These are phyloP conservation scores for Diaporthe sp. DNA, from an alignment of 2,329 filamentous ascomycete species.

Conservation along the genomic window DNA sequence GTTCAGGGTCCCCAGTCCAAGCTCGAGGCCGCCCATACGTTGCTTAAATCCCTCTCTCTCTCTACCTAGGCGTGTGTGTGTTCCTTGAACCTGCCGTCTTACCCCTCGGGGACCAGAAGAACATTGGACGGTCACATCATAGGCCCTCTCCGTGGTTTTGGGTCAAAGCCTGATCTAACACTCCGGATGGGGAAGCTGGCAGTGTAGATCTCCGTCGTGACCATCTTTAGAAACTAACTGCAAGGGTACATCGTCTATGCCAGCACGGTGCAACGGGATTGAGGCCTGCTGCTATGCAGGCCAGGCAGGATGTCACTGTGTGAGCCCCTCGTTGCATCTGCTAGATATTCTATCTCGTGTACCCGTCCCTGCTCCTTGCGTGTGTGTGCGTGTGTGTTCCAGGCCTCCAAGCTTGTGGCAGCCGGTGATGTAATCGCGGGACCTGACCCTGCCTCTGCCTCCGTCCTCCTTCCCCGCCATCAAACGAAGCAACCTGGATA, in stretches of 20 bases:
- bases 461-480: neutral
- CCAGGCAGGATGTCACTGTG: too few relatives aligned
- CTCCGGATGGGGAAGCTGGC: neutral
- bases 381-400: neutral
- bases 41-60: neutral
- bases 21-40: neutral
- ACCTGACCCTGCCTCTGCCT: neutral
- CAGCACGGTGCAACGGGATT: too few relatives aligned
- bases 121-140: constrained; percentile 17
- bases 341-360: neutral
- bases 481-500: neutral
- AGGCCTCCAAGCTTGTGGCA: constrained; percentile 9
- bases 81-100: neutral
- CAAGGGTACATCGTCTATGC: neutral
- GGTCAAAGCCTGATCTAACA: constrained; percentile 8
- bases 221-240: constrained; percentile 9
- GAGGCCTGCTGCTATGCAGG: neutral
- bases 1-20: neutral
- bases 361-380: neutral
- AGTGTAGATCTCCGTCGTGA: neutral
- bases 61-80: neutral
- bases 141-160: constrained; percentile 7
- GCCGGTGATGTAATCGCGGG: constrained; percentile 19
- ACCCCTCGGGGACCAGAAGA: neutral
- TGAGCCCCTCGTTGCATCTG: neutral